These are phyloP conservation scores for Linnemannia schmuckeri DNA, from an alignment of 192 early-diverging fungal genomes.

Conservation along the genomic window DNA sequence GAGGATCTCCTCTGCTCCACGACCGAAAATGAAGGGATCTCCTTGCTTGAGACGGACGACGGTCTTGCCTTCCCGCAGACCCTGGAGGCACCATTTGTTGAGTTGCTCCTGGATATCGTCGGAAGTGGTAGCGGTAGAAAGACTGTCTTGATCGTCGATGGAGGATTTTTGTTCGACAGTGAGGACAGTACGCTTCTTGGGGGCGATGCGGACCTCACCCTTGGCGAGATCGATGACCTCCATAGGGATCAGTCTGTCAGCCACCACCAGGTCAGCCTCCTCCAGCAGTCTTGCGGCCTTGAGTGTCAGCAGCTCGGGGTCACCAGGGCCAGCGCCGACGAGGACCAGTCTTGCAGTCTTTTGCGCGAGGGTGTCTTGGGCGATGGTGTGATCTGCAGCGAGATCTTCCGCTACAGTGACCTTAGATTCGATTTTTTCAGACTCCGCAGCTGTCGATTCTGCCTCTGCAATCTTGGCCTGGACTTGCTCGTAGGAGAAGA, in stretches of 20 bases:
- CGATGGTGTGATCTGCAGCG: not conserved
- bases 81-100: constrained; percentile 79
- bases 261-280: constrained; percentile 86
- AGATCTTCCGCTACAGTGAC: not conserved
- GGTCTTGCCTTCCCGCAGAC: constrained; percentile 69
- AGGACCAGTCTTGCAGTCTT: constrained; percentile 62
- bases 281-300: constrained; percentile 72
- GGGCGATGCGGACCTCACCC: constrained; percentile 74
- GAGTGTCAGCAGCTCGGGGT: constrained; percentile 83
- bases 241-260: constrained; percentile 82
- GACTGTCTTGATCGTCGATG: not conserved
- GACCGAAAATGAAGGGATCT: constrained; percentile 94
- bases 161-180: constrained; percentile 4
- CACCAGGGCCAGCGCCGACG: constrained; percentile 89
- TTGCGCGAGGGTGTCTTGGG: not conserved
- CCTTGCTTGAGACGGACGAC: constrained; percentile 94
- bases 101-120: constrained; percentile 83
- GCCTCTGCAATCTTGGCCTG: constrained; percentile 8
- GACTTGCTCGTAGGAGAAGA: constrained; percentile 44
- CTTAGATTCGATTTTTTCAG: not conserved
- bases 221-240: constrained; percentile 63
- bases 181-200: constrained; percentile 58
- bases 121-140: constrained; percentile 60
- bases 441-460: not conserved
- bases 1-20: constrained; percentile 90